Percentiles rank a stretch among this genome's conserved stretches.
Evolutionary conservation across 805 yeast species (phyloP).

Genomic region (Candida berthetii): DNA sequence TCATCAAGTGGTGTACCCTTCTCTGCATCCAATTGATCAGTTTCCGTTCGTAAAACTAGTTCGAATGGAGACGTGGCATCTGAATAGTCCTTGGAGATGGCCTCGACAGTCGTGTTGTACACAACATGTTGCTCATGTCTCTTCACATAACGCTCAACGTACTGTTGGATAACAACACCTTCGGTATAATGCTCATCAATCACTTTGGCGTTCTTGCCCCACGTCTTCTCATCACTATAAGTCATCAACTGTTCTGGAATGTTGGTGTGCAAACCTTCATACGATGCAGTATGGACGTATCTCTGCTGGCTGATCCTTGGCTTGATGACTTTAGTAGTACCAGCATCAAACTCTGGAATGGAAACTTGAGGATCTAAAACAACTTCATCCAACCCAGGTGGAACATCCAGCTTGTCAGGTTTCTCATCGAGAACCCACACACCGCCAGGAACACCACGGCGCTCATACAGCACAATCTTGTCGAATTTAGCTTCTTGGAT

Average conservation of each 20-base stretch:
- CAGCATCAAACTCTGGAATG: constrained; percentile 3
- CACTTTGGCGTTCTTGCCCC: constrained; percentile 21
- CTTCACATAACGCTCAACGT: constrained; percentile 41
- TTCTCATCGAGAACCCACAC: constrained; percentile 32
- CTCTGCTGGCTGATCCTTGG: constrained; percentile 14
- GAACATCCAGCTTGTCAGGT: constrained; percentile 14
- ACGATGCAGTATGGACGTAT: constrained; percentile 25
- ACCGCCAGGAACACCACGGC: constrained; percentile 35
- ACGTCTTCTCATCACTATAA: constrained; percentile 30
- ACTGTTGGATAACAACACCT: constrained; percentile 48
- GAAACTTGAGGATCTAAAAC: constrained; percentile 22
- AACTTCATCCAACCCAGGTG: constrained; percentile 20
- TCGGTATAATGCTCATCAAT: constrained; percentile 37
- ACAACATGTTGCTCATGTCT: constrained; percentile 21
- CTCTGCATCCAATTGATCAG: constrained; percentile 8
- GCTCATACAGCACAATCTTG: constrained; percentile 32
- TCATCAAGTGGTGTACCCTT: constrained; percentile 22
- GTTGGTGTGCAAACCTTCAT: constrained; percentile 28
- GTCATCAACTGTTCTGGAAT: constrained; percentile 40
- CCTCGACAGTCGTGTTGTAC: constrained; percentile 32
- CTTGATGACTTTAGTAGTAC: neutral
- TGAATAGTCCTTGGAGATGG: constrained; percentile 19
- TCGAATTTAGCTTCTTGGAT: constrained; percentile 27
- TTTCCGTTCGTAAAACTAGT: constrained; percentile 24
- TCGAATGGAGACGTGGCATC: constrained; percentile 16